phyloP scores from a whole-genome alignment of 2,329 filamentous ascomycete species.

The Aspergillus uvarum region DNA sequence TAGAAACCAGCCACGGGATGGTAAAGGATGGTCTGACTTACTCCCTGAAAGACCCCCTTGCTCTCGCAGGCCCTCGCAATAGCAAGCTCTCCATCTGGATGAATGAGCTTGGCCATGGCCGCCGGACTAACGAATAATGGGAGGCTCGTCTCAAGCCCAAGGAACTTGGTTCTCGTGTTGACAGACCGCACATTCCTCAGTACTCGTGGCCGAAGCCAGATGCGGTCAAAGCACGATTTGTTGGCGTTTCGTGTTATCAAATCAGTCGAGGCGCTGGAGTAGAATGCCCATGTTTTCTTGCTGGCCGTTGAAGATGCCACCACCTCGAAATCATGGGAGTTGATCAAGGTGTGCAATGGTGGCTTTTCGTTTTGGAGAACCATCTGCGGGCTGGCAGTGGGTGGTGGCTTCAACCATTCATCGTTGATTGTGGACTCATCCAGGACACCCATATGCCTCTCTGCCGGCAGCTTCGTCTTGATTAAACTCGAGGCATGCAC shows the following conservation, averaged over 20 bases:
- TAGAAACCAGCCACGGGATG: background rate
- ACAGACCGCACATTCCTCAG: conserved; percentile 58
- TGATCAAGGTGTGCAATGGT: conserved; percentile 57
- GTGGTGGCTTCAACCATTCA: conserved; percentile 48
- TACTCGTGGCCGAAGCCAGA: conserved; percentile 60
- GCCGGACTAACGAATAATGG: conserved; percentile 65
- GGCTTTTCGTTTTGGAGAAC: conserved; percentile 45
- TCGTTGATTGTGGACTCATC: conserved; percentile 50
- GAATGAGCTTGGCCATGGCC: conserved; percentile 63
- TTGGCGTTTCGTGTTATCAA: conserved; percentile 59
- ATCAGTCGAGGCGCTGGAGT: conserved; percentile 65
- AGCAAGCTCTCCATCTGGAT: conserved; percentile 62
- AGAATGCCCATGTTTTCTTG: conserved; percentile 67
- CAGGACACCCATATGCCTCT: conserved; percentile 53
- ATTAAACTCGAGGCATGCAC: conserved; percentile 51
- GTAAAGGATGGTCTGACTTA: conserved; percentile 20
- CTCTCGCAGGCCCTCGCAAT: conserved; percentile 55
- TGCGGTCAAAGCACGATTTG: conserved; percentile 53
- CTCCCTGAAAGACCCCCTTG: conserved; percentile 57
- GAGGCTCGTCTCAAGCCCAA: conserved; percentile 53
- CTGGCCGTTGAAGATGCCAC: conserved; percentile 57
- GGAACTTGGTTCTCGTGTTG: conserved; percentile 52
- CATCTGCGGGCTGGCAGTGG: conserved; percentile 30
- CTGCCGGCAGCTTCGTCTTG: conserved; percentile 41
- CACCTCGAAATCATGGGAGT: conserved; percentile 60